phyloP scores from a whole-genome alignment of 2,329 filamentous ascomycete species.

The Pseudogymnoascus pannorum region DNA sequence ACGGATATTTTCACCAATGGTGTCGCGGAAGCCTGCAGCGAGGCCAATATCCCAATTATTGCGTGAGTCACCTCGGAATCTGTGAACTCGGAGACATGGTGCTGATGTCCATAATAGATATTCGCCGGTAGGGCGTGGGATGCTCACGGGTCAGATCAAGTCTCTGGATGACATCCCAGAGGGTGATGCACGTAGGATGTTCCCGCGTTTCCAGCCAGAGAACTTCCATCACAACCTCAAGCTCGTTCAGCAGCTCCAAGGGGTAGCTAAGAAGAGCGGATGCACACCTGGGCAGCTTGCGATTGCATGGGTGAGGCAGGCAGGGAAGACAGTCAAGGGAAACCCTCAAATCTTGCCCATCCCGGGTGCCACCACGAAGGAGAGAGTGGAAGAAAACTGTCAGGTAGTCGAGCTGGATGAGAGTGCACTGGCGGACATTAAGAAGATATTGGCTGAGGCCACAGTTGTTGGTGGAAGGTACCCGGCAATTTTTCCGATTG shows the following conservation, averaged over 20 bases:
- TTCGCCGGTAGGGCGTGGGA: conserved; percentile 59
- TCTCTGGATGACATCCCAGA: conserved; percentile 47
- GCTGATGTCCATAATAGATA: conserved; percentile 37
- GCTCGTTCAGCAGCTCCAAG: conserved; percentile 50
- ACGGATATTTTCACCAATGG: conserved; percentile 32
- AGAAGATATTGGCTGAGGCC: conserved; percentile 41
- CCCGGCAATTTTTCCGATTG: conserved; percentile 21
- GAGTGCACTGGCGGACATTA: conserved; percentile 45
- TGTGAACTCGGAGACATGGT: neutral
- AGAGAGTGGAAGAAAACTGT: conserved; percentile 54
- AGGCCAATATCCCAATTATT: conserved; percentile 61
- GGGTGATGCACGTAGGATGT: conserved; percentile 48
- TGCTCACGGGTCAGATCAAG: conserved; percentile 48
- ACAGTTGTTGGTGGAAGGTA: conserved; percentile 44
- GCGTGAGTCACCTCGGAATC: conserved; percentile 34
- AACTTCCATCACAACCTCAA: conserved; percentile 58
- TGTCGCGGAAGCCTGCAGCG: conserved; percentile 42
- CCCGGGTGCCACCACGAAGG: conserved; percentile 52
- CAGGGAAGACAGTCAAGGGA: conserved; percentile 30
- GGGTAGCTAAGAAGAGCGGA: conserved; percentile 51
- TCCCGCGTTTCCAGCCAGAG: conserved; percentile 54
- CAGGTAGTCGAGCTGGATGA: conserved; percentile 41
- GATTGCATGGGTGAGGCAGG: conserved; percentile 54
- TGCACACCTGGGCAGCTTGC: conserved; percentile 58
- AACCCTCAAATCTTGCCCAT: conserved; percentile 51